These are phyloP conservation scores for Yarrowia osloensis DNA, from an alignment of 805 yeast genomes.

Conservation along the genomic window DNA sequence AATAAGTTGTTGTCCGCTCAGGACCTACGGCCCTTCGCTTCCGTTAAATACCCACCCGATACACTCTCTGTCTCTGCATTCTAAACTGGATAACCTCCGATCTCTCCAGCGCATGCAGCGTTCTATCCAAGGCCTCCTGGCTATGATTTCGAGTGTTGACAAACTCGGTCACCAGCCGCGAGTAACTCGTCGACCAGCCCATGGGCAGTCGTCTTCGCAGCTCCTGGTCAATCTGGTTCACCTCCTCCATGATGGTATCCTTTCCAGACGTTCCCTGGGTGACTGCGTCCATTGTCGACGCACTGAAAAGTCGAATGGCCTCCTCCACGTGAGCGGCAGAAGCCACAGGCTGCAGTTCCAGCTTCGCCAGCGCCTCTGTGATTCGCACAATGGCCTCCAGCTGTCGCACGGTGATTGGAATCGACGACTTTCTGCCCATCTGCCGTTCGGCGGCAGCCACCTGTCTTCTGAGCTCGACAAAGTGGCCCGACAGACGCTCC, in stretches of 20 bases:
- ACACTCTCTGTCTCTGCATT: constrained; percentile 80
- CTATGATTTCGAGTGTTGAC: constrained; percentile 49
- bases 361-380: constrained; percentile 88
- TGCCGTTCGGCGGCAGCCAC: constrained; percentile 78
- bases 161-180: constrained; percentile 79
- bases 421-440: constrained; percentile 86
- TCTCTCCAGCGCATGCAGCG: constrained; percentile 76
- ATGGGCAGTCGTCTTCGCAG: constrained; percentile 88
- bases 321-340: constrained; percentile 89
- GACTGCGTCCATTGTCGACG: constrained; percentile 97
- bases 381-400: constrained; percentile 96
- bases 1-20: background rate
- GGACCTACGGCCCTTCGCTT: background rate
- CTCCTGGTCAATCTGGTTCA: constrained; percentile 77
- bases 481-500: constrained; percentile 85
- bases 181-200: constrained; percentile 93
- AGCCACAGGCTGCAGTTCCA: constrained; percentile 80
- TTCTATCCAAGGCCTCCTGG: constrained; percentile 76
- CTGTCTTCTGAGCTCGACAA: constrained; percentile 83
- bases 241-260: constrained; percentile 67
- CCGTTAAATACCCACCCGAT: constrained; percentile 67
- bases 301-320: constrained; percentile 89
- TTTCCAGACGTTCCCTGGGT: constrained; percentile 57
- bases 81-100: constrained; percentile 86
- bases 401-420: constrained; percentile 97